phyloP scores from a whole-genome alignment of 805 yeast species.

The Brettanomyces custersianus region DNA sequence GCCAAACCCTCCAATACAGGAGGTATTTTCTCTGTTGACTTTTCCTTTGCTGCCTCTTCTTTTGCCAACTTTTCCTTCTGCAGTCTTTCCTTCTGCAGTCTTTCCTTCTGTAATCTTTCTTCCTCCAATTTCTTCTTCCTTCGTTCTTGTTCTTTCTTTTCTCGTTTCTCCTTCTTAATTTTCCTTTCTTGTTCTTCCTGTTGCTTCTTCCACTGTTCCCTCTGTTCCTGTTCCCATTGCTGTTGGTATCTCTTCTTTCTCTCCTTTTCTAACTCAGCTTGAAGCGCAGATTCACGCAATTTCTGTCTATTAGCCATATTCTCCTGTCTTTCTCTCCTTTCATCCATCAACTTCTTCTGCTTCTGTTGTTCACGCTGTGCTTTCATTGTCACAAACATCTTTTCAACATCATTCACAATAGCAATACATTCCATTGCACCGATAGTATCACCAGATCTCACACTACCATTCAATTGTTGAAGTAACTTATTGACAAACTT shows the following conservation, averaged over 20 bases:
- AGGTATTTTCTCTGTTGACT: too few species aligned
- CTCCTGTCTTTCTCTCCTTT: neutral
- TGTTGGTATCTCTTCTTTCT: neutral
- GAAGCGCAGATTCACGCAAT: neutral
- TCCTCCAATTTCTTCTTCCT: neutral
- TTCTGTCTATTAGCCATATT: neutral
- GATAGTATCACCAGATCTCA: slow-evolving; percentile 42
- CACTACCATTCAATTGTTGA: slow-evolving; percentile 47
- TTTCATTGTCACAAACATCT: slow-evolving; percentile 57
- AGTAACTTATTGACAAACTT: slow-evolving; percentile 49
- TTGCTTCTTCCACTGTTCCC: too few species aligned
- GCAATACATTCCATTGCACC: slow-evolving; percentile 60
- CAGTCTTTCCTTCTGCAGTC: neutral
- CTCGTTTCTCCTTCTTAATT: too few species aligned
- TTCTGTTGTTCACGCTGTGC: slow-evolving; percentile 9
- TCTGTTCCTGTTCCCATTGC: too few species aligned
- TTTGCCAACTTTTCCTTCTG: too few species aligned
- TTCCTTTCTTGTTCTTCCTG: too few species aligned
- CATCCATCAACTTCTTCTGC: slow-evolving; percentile 3
- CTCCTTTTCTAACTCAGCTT: too few species aligned
- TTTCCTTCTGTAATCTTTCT: neutral
- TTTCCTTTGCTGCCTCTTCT: too few species aligned
- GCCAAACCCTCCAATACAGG: too few species aligned
- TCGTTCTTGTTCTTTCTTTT: neutral
- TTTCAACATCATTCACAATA: slow-evolving; percentile 60